Conservation (phyloP, 106 monocot species). For the Apostasia shenzhenica region DNA sequence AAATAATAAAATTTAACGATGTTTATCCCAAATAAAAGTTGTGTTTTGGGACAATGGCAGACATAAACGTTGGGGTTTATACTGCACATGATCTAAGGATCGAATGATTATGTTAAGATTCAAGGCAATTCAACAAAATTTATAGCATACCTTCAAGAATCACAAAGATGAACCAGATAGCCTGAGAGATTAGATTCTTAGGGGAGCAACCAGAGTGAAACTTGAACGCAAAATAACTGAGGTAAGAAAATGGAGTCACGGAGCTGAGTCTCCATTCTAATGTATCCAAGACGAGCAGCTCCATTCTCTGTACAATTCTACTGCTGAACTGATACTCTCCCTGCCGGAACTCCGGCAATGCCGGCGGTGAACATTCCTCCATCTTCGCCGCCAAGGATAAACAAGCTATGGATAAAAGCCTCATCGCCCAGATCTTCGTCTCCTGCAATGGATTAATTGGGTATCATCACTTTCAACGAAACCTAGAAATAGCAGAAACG, state of each 20-base stretch:
- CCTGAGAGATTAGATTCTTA: slow-evolving; percentile 24
- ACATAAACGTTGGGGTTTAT: too few species aligned
- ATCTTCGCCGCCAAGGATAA: slow-evolving; percentile 76
- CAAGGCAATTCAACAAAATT: neutral
- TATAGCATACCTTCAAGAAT: slow-evolving; percentile 35
- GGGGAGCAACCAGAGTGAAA: slow-evolving; percentile 9
- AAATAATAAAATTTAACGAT: too few species aligned
- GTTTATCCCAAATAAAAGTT: too few species aligned
- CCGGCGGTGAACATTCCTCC: slow-evolving; percentile 54
- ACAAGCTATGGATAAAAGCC: slow-evolving; percentile 41
- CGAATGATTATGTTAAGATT: too few species aligned
- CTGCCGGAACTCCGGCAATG: slow-evolving; percentile 34
- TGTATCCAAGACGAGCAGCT: slow-evolving; percentile 69
- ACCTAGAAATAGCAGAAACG: slow-evolving; percentile 25
- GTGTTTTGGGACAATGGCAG: too few species aligned
- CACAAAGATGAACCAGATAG: slow-evolving; percentile 35
- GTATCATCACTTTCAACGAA: slow-evolving; percentile 18
- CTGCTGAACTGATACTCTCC: slow-evolving; percentile 38
- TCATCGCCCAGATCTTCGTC: slow-evolving; percentile 37
- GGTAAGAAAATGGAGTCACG: slow-evolving; percentile 67
- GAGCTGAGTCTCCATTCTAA: slow-evolving; percentile 68
- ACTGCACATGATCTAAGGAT: too few species aligned
- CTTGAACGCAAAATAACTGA: slow-evolving; percentile 48
- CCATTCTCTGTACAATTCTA: slow-evolving; percentile 52
- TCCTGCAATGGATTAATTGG: slow-evolving; percentile 16